Evolutionary conservation across 306 rosid species (phyloP).

Genomic region (Prunus mume): DNA sequence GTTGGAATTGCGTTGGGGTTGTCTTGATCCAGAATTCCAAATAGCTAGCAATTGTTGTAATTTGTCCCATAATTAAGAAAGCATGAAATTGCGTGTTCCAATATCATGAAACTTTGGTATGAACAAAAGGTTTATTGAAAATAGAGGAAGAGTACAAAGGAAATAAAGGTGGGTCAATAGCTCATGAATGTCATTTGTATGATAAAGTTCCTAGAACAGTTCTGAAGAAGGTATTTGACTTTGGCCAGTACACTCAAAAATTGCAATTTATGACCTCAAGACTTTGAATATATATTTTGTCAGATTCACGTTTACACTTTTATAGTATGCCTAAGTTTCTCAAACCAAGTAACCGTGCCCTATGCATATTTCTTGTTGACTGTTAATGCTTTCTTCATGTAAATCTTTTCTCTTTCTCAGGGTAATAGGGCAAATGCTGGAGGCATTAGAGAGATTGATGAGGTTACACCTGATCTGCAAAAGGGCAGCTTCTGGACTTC

Average conservation of each 20-base stretch:
- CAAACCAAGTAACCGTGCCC: background rate
- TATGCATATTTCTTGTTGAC: background rate
- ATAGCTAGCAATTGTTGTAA: background rate
- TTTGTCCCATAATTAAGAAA: background rate
- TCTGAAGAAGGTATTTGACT: constrained; percentile 1
- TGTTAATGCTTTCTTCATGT: constrained; percentile 1
- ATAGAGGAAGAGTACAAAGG: background rate
- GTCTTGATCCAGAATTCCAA: background rate
- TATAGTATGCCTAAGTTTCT: background rate
- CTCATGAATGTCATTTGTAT: background rate
- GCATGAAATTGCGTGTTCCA: background rate
- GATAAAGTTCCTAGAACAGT: background rate
- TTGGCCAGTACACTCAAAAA: background rate
- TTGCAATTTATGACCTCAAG: background rate
- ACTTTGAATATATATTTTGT: background rate
- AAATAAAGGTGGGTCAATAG: background rate
- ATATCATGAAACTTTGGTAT: background rate
- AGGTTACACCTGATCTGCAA: constrained; percentile 45
- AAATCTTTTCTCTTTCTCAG: constrained; percentile 33
- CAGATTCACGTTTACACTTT: background rate
- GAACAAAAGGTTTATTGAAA: background rate
- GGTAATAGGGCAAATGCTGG: constrained; percentile 70
- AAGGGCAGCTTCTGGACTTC: constrained; percentile 47
- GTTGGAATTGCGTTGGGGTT: background rate
- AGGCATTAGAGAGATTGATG: constrained; percentile 55